These are phyloP conservation scores for Calycina marina DNA, from an alignment of 2,329 filamentous ascomycete species.

Conservation along the genomic window DNA sequence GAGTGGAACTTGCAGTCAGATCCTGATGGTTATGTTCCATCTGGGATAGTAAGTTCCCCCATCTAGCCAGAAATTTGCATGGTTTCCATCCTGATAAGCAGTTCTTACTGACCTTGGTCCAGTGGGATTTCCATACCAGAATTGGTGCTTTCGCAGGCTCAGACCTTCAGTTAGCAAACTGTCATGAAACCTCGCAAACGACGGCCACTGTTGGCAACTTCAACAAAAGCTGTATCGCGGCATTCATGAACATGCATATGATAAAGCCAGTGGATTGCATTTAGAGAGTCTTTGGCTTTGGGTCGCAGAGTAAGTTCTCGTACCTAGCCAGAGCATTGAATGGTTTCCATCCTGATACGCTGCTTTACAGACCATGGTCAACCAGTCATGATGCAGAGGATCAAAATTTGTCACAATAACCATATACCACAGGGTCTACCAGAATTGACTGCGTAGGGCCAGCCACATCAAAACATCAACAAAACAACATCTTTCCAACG, in stretches of 20 bases:
- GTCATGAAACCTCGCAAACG: conserved; percentile 38
- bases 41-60: no score
- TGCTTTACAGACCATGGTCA: no score
- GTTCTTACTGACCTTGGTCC: conserved; percentile 55
- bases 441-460: no score
- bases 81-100: no score
- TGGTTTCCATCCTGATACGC: no score
- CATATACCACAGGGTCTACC: no score
- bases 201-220: conserved; percentile 18
- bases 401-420: no score
- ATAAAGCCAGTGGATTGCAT: conserved; percentile 29
- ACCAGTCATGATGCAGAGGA: no score
- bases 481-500: no score
- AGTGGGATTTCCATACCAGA: conserved; percentile 29
- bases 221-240: conserved; percentile 20
- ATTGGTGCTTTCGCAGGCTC: conserved; percentile 34
- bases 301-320: conserved; percentile 29
- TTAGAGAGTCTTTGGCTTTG: conserved; percentile 34
- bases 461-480: no score
- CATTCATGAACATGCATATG: conserved; percentile 24
- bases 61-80: no score
- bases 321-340: neutral
- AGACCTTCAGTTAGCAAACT: conserved; percentile 37
- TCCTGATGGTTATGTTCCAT: no score
- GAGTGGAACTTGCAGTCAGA: conserved; percentile 56